Conservation (phyloP, 177 flowering plant species). For the Vitis hybrid region DNA sequence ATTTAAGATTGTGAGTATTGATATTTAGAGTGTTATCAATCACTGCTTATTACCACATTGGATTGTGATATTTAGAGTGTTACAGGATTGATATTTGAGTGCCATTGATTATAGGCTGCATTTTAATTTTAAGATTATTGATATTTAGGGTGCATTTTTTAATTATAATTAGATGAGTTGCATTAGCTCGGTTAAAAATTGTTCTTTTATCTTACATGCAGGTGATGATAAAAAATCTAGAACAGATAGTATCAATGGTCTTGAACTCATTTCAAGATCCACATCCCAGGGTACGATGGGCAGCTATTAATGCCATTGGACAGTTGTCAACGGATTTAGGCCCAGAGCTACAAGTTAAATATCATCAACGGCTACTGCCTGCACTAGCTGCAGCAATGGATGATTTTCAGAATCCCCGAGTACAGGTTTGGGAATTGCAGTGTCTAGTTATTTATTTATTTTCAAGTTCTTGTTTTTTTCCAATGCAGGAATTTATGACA, state of each 20-base stretch:
- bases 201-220: slow-evolving; percentile 15
- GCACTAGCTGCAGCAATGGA: slow-evolving; percentile 54
- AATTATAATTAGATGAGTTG: too few relatives aligned
- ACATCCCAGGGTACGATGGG: slow-evolving; percentile 76
- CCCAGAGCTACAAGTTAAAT: slow-evolving; percentile 65
- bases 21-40: too few relatives aligned
- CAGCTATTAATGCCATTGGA: slow-evolving; percentile 76
- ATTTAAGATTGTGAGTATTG: too few relatives aligned
- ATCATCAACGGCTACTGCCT: slow-evolving; percentile 50
- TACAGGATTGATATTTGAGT: too few relatives aligned
- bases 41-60: background rate
- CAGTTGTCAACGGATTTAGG: slow-evolving; percentile 69
- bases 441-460: too few relatives aligned
- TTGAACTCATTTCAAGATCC: slow-evolving; percentile 61
- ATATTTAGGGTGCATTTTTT: too few relatives aligned
- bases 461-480: background rate
- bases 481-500: too few relatives aligned
- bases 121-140: too few relatives aligned
- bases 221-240: slow-evolving; percentile 67
- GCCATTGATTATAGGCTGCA: too few relatives aligned
- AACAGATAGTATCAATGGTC: slow-evolving; percentile 67
- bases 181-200: background rate
- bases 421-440: slow-evolving; percentile 34
- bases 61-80: too few relatives aligned
- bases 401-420: slow-evolving; percentile 56